A percentile compares a stretch with the other conserved stretches of the same genome.
These are phyloP conservation scores for Psilocybe tampanensis DNA, from an alignment of 768 basidiomycete genomes.

Conservation along the genomic window DNA sequence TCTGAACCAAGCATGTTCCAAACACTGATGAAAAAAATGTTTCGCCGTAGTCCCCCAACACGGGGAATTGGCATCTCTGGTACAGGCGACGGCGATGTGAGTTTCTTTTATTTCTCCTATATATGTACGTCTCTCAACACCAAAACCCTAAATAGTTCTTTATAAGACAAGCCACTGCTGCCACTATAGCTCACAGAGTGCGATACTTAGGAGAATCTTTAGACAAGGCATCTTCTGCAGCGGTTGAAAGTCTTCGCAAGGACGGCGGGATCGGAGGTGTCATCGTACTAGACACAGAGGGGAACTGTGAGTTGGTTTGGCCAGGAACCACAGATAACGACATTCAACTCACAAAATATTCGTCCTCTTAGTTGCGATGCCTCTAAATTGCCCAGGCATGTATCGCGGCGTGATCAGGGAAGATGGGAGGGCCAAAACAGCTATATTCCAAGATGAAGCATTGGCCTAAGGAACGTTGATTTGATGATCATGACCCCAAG, in stretches of 20 bases:
- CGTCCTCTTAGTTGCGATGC: conserved; percentile 60
- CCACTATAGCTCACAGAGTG: conserved; percentile 68
- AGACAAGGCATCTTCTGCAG: conserved; percentile 51
- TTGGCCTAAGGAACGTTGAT: conserved; percentile 5
- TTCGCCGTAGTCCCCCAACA: conserved; percentile 8
- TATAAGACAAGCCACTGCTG: conserved; percentile 69
- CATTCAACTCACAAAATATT: neutral
- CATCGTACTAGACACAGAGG: conserved; percentile 68
- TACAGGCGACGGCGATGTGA: conserved; percentile 84
- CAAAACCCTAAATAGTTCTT: conserved; percentile 55
- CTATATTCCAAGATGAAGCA: conserved; percentile 75
- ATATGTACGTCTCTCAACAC: conserved; percentile 3
- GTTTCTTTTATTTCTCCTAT: conserved; percentile 21
- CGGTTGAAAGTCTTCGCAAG: conserved; percentile 56
- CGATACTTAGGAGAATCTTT: conserved; percentile 61
- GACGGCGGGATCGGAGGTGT: conserved; percentile 75
- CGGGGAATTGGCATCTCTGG: conserved; percentile 76
- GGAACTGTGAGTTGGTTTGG: conserved; percentile 54
- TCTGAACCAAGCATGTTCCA: conserved; percentile 25
- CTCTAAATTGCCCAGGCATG: conserved; percentile 81
- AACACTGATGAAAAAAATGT: conserved; percentile 36
- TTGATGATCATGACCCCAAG: neutral
- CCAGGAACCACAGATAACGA: neutral
- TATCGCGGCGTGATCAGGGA: conserved; percentile 74
- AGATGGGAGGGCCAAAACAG: conserved; percentile 73